Percentiles rank a stretch among this genome's conserved stretches.
Conservation (phyloP, 2,329 filamentous ascomycete genomes). For the Nemania sp. region DNA sequence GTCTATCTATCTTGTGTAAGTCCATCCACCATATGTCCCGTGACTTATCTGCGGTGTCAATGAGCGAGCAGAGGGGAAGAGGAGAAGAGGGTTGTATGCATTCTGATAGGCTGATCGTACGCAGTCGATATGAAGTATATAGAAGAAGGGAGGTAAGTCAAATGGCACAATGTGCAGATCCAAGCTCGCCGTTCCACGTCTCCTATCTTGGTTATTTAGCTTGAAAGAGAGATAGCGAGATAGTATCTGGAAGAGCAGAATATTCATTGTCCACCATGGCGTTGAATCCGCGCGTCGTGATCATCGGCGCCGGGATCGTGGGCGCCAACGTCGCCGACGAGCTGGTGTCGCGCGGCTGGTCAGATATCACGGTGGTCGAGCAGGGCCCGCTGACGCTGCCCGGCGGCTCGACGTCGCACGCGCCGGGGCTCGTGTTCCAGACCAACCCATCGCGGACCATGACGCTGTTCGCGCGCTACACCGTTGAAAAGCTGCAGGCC, state of each 20-base stretch:
- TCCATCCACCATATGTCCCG: background rate
- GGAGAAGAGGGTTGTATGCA: no score
- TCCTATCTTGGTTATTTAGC: no score
- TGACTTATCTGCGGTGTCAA: conserved; percentile 4
- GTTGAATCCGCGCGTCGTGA: conserved; percentile 23
- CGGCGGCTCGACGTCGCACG: conserved; percentile 26
- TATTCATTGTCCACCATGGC: conserved; percentile 24
- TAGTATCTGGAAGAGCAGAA: no score
- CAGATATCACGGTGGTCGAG: conserved; percentile 26
- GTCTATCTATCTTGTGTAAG: background rate
- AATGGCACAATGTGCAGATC: conserved; percentile 8
- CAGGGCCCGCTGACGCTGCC: conserved; percentile 26
- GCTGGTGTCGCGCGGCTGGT: conserved; percentile 27
- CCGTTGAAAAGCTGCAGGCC: conserved; percentile 23
- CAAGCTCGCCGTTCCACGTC: background rate
- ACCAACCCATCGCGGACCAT: conserved; percentile 28
- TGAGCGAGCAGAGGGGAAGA: background rate
- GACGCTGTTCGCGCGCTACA: conserved; percentile 26
- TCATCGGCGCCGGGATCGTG: conserved; percentile 27
- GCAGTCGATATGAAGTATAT: conserved; percentile 19
- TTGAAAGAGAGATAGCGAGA: no score
- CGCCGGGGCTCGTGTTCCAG: conserved; percentile 26
- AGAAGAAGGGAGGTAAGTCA: conserved; percentile 15
- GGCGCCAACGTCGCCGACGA: conserved; percentile 28
- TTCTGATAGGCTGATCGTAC: conserved; percentile 4